Evolutionary conservation across 2,329 filamentous ascomycete genomes (phyloP).

Genomic region (Fusarium sp.): DNA sequence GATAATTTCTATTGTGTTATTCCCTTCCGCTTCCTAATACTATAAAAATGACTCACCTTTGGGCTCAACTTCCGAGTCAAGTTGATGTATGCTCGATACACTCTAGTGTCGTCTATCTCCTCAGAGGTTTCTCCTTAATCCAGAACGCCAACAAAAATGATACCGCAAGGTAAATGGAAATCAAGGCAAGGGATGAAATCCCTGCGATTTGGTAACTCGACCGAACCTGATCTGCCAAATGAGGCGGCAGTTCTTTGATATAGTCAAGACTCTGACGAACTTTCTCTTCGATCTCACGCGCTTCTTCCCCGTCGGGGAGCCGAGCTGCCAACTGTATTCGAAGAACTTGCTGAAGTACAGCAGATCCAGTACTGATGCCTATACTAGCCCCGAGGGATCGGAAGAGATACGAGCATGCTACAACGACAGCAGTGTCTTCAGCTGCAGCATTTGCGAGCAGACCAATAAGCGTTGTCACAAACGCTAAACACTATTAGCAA

Average conservation of each 20-base stretch:
- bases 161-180: conserved; percentile 49
- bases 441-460: conserved; percentile 75
- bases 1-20: not conserved
- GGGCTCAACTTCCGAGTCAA: not conserved
- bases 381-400: conserved; percentile 81
- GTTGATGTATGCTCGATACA: not conserved
- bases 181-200: conserved; percentile 54
- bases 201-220: conserved; percentile 69
- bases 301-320: conserved; percentile 67
- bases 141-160: conserved; percentile 59
- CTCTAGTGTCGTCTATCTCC: conserved; percentile 39
- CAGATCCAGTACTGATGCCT: conserved; percentile 76
- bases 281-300: conserved; percentile 72
- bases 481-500: not conserved
- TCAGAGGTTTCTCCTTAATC: conserved; percentile 67
- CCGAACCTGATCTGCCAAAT: conserved; percentile 67
- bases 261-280: conserved; percentile 78
- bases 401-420: conserved; percentile 85
- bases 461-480: conserved; percentile 71
- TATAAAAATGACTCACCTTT: not conserved
- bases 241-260: conserved; percentile 72
- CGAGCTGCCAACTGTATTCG: conserved; percentile 64
- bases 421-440: conserved; percentile 77
- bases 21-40: not conserved
- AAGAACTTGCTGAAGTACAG: conserved; percentile 76